phyloP scores from a whole-genome alignment of 2,329 filamentous ascomycete species.

The Laburnicola sp. region DNA sequence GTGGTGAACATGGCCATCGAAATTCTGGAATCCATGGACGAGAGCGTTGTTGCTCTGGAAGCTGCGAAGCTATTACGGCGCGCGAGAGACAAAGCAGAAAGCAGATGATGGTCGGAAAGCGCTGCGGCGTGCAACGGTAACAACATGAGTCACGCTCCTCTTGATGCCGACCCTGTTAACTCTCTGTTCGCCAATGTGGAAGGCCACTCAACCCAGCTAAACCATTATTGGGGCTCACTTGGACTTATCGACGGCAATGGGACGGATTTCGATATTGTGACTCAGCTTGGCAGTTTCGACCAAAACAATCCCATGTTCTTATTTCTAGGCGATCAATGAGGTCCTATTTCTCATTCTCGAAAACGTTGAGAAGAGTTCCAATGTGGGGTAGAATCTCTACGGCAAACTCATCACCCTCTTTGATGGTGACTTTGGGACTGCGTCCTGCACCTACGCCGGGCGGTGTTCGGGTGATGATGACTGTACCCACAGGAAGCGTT shows the following conservation, averaged over 20 bases:
- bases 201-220: background rate
- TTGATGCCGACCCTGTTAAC: background rate
- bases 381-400: background rate
- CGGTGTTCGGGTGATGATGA: slow-evolving; percentile 51
- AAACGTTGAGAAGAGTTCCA: background rate
- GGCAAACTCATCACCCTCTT: background rate
- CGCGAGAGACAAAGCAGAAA: slow-evolving; percentile 8
- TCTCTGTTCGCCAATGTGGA: background rate
- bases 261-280: background rate
- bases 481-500: slow-evolving; percentile 46
- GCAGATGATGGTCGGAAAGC: background rate
- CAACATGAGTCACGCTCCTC: background rate
- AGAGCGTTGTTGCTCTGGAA: slow-evolving; percentile 46
- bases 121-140: background rate
- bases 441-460: slow-evolving; percentile 16
- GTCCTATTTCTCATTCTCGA: background rate
- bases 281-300: slow-evolving; percentile 1
- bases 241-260: background rate
- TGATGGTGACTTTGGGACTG: background rate
- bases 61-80: slow-evolving; percentile 31
- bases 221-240: slow-evolving; percentile 3
- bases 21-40: slow-evolving; percentile 49
- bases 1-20: slow-evolving; percentile 45
- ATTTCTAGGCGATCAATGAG: background rate
- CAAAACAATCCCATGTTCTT: slow-evolving; percentile 5